Conservation (phyloP, 2,329 filamentous ascomycete species). For the Aureobasidium sp. region DNA sequence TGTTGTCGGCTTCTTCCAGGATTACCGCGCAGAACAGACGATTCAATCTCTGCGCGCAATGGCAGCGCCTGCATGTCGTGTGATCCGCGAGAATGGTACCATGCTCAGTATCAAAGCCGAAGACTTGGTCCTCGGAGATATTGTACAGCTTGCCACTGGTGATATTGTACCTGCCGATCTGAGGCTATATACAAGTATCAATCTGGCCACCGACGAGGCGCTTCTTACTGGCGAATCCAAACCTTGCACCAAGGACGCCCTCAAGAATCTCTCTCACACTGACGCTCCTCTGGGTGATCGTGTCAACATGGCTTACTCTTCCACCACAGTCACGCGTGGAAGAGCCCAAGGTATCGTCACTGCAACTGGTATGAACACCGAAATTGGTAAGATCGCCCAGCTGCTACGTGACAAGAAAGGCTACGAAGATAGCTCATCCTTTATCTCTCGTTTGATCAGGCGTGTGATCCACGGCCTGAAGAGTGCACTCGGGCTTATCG, state of each 20-base stretch:
- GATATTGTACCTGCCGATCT: slow-evolving; percentile 66
- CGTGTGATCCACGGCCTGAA: slow-evolving; percentile 52
- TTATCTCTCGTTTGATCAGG: not conserved
- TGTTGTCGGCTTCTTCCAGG: slow-evolving; percentile 53
- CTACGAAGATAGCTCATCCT: slow-evolving; percentile 37
- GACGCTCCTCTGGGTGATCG: slow-evolving; percentile 60
- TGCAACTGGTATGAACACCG: slow-evolving; percentile 65
- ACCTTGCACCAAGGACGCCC: slow-evolving; percentile 59
- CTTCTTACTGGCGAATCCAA: slow-evolving; percentile 68
- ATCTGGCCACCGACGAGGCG: slow-evolving; percentile 67
- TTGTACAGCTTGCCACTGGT: slow-evolving; percentile 56
- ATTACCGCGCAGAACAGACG: slow-evolving; percentile 54
- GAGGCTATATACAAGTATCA: slow-evolving; percentile 38
- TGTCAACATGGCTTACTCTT: slow-evolving; percentile 64
- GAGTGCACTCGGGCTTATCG: slow-evolving; percentile 32
- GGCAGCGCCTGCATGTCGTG: slow-evolving; percentile 50
- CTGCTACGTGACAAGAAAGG: slow-evolving; percentile 49
- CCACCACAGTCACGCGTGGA: slow-evolving; percentile 64
- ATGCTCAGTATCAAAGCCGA: slow-evolving; percentile 47
- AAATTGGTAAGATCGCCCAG: slow-evolving; percentile 69
- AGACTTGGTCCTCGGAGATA: slow-evolving; percentile 59
- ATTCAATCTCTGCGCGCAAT: slow-evolving; percentile 51
- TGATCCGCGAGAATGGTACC: slow-evolving; percentile 48
- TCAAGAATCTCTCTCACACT: slow-evolving; percentile 41
- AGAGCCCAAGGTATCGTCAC: slow-evolving; percentile 63